phyloP scores from a whole-genome alignment of 768 basidiomycete species.

The Albatrellus ellisii region DNA sequence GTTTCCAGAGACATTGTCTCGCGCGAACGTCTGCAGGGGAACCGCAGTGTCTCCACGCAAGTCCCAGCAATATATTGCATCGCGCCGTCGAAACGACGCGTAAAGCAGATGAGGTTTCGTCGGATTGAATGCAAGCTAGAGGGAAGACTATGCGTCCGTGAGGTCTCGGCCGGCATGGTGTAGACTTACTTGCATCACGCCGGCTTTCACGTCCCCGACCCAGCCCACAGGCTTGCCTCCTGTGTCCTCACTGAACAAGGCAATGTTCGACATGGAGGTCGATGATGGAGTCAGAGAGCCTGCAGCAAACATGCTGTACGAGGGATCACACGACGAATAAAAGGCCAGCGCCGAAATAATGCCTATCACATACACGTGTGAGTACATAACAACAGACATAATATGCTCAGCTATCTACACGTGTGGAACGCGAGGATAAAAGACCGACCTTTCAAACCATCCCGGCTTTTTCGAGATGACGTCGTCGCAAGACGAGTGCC shows the following conservation, averaged over 20 bases:
- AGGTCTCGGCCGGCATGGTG: background rate
- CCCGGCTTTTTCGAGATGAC: slow-evolving; percentile 62
- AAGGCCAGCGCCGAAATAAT: slow-evolving; percentile 82
- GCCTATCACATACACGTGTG: slow-evolving; percentile 25
- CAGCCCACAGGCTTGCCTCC: slow-evolving; percentile 43
- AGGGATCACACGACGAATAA: slow-evolving; percentile 38
- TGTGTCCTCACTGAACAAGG: slow-evolving; percentile 50
- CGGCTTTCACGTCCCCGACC: slow-evolving; percentile 39
- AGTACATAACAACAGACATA: background rate
- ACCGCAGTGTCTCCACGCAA: slow-evolving; percentile 40
- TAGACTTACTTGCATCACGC: slow-evolving; percentile 41
- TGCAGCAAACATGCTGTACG: slow-evolving; percentile 59
- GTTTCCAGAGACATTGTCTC: slow-evolving; percentile 1
- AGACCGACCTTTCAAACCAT: slow-evolving; percentile 71
- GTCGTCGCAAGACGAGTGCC: slow-evolving; percentile 60
- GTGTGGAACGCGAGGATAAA: background rate
- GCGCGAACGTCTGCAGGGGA: slow-evolving; percentile 27
- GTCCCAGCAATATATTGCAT: slow-evolving; percentile 65
- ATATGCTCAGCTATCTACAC: no score
- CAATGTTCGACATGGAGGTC: slow-evolving; percentile 38
- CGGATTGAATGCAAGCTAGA: slow-evolving; percentile 69
- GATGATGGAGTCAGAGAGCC: slow-evolving; percentile 51
- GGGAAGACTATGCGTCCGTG: slow-evolving; percentile 6
- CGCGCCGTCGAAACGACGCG: slow-evolving; percentile 61
- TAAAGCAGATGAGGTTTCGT: slow-evolving; percentile 58